Conservation (phyloP, 2,329 filamentous ascomycete species). For the Venturia asperata region DNA sequence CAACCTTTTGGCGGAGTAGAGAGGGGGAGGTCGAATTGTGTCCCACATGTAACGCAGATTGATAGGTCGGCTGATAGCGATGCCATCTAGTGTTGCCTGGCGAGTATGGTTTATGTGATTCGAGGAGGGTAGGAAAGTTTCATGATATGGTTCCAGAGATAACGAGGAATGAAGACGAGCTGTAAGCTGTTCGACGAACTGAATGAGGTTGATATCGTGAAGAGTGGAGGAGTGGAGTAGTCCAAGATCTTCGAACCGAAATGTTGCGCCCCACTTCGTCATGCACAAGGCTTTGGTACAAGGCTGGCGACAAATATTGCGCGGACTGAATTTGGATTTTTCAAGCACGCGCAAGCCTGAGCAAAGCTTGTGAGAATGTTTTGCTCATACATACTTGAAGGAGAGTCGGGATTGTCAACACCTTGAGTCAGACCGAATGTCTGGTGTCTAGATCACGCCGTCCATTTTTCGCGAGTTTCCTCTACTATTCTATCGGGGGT, state of each 20-base stretch:
- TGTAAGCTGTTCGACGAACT: neutral
- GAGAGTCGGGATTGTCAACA: neutral
- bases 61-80: conserved; percentile 38
- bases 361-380: neutral
- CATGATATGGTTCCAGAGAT: neutral
- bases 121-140: neutral
- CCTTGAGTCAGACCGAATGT: neutral
- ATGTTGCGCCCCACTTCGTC: conserved; percentile 1
- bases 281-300: conserved; percentile 5
- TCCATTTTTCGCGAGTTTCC: neutral
- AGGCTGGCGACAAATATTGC: neutral
- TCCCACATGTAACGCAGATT: conserved; percentile 63
- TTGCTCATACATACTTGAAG: neutral
- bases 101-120: too few species aligned
- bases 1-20: conserved; percentile 47
- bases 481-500: neutral
- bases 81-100: conserved; percentile 15
- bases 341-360: neutral
- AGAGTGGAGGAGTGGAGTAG: conserved; percentile 12
- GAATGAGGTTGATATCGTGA: neutral
- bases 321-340: neutral
- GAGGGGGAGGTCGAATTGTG: conserved; percentile 55
- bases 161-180: neutral
- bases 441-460: neutral
- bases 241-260: neutral